phyloP scores from a whole-genome alignment of 1,284 basidiomycete species.

The Rhodotorula sp. region DNA sequence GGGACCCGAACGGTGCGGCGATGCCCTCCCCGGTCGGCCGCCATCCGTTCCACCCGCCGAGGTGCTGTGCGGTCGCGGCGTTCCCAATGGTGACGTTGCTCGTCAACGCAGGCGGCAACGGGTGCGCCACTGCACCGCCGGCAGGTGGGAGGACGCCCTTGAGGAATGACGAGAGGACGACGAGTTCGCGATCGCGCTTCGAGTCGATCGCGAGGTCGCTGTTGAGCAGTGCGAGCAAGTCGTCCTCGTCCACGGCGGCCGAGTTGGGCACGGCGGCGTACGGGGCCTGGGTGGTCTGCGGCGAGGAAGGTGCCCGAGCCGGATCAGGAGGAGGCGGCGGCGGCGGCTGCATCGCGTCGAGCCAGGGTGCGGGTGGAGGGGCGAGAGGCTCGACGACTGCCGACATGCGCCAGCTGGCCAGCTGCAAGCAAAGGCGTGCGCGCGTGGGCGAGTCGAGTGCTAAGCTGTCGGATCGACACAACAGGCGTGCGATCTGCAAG shows the following conservation, averaged over 20 bases:
- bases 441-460: background rate
- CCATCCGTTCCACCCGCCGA: conserved; percentile 17
- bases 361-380: background rate
- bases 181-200: conserved; percentile 21
- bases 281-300: background rate
- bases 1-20: conserved; percentile 16
- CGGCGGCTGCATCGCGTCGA: background rate
- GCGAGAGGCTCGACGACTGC: background rate
- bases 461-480: background rate
- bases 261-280: no score
- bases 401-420: conserved; percentile 2
- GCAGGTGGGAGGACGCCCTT: conserved; percentile 8
- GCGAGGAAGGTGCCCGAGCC: background rate
- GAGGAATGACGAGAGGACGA: conserved; percentile 21
- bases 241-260: conserved; percentile 19
- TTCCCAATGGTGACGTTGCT: background rate
- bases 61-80: background rate
- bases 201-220: conserved; percentile 25
- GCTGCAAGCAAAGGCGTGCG: background rate
- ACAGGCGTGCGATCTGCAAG: background rate
- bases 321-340: background rate
- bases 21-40: conserved; percentile 2
- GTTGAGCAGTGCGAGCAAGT: conserved; percentile 15
- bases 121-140: background rate
- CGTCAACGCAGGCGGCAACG: background rate